Evolutionary conservation across 352 stramenopile species (phyloP), one percentile per base, ranked within the genome.

Genomic region (Phytophthora aleatoria): DNA sequence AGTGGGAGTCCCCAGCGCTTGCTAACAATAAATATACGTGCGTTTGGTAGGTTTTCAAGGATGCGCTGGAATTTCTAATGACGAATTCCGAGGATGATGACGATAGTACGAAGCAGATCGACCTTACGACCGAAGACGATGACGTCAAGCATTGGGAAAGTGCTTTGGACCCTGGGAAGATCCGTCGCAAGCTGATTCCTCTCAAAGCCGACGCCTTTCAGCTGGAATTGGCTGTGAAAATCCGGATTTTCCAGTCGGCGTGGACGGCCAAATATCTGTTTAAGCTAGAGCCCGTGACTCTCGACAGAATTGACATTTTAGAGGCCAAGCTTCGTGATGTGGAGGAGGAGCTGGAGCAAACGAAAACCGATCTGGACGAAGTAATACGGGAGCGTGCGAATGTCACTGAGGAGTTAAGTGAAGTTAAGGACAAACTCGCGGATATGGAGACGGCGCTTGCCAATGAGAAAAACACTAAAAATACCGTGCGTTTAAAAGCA

Each of bases 221-320:
- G 13, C 16, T 50, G 26, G 44, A 50, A 35, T 39, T 53, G n/a
- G 6, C 47, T 15, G 51, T 60, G 27, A 60, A 60, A 51, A 60
- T 60, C 11, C 39, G 39, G 28, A 43, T 60, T 11, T 51, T 60
- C 9, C 27, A 60, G 41, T 51, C 42, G 13, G 52, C 52, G n/a
- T 50, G 35, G 45, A 49, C 45, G 9, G 44, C 56, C 9, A 63
- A 63, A 48, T 63, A 56, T 36, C 9, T 56, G 36, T 57, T 63
- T 20, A 12, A 38, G 8, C 13, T 64, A 24, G 39, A 44, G 6
- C 48, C 57, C 6, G 28, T 57, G 20, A 15, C 28, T 5, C 28
- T 64, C 12, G 47, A 64, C 11, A 41, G 47, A 42, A 5, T 64
- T 31, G 57, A 64, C 13, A 45, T 64, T 39, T 24, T 64, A 13